Evolutionary conservation across 2,329 filamentous ascomycete genomes (phyloP), one percentile per base, ranked within the genome.

Genomic region (Aspergillus fischeri): DNA sequence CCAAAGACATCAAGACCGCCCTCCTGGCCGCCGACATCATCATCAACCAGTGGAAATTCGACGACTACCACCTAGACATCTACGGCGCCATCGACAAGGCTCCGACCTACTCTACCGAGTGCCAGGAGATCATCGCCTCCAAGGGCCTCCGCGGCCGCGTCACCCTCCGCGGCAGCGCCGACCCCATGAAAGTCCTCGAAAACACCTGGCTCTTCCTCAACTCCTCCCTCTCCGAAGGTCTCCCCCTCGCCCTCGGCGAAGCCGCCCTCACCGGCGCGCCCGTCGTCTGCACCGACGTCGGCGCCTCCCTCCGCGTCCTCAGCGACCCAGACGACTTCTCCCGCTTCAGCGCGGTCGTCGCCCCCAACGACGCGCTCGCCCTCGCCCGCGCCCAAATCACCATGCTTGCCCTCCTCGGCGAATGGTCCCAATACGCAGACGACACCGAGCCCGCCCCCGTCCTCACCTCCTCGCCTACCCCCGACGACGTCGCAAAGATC

Each of bases 31-130:
- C 85, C 1, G 84, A 87, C 63, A 81, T 87, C 60, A 86, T 87
- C 60, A 80, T 86, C 61, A 86, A 87, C 66, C 79, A 84, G 63
- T 87, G 81, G 78, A 84, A 84, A n/a, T 86, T 87, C 70, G 80
- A 78, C 45, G 84, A 87, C 58, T 87, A 87, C 69, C 78, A 80
- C 53, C 78, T 87, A 1, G 80, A 85, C 57, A 81, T 87, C 20
- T 87, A 87, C 64, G 85, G 85, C 10, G 83, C 83, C 20, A 81
- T 86, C 55, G 85, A 87, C 68, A 84, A 85, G 60, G 80, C 84
- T 25, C 84, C 84, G 0, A 80, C 82, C 1, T 86, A 86, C 64
- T 83, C 83, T 1, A 83, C 82, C 0, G 82, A 80, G 65, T 85
- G 80, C 71, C 81, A 80, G 67, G 82, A 82, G 65, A 79, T 84